phyloP scores from a whole-genome alignment of 768 basidiomycete species.

The Tricholoma matsutake region DNA sequence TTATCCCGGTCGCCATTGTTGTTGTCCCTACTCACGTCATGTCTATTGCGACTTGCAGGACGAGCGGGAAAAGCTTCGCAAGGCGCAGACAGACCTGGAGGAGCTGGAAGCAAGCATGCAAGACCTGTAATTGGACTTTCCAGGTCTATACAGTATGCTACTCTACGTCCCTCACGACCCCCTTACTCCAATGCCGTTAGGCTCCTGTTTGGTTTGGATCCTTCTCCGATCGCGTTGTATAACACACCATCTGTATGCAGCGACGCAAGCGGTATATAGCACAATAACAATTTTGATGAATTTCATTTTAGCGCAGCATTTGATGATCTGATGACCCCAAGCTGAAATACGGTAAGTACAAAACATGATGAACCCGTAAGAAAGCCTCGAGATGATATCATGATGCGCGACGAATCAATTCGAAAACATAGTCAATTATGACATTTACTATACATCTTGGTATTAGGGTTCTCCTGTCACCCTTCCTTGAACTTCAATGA shows the following conservation, averaged over 20 bases:
- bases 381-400: too few relatives aligned
- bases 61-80: slow-evolving; percentile 61
- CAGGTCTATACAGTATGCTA: not conserved
- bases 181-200: slow-evolving; percentile 4
- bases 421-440: too few relatives aligned
- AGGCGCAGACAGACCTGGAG: slow-evolving; percentile 78
- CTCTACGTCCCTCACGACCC: not conserved
- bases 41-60: slow-evolving; percentile 47
- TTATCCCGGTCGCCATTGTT: not conserved
- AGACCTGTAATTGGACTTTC: slow-evolving; percentile 42
- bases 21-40: slow-evolving; percentile 6
- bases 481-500: slow-evolving; percentile 74
- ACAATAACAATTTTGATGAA: slow-evolving; percentile 12
- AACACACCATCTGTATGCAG: slow-evolving; percentile 3
- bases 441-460: not conserved
- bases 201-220: slow-evolving; percentile 10
- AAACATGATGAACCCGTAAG: not conserved
- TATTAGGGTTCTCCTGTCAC: slow-evolving; percentile 16
- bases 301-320: slow-evolving; percentile 5
- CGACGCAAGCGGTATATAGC: slow-evolving; percentile 10
- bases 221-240: slow-evolving; percentile 10
- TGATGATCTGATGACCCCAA: not conserved
- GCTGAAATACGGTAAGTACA: not conserved
- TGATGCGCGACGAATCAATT: too few relatives aligned
- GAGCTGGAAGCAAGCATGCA: slow-evolving; percentile 80